A percentile compares a stretch with the other conserved stretches of the same genome.
Conservation (phyloP, 306 rosid species). For the Boehmeria nivea region DNA sequence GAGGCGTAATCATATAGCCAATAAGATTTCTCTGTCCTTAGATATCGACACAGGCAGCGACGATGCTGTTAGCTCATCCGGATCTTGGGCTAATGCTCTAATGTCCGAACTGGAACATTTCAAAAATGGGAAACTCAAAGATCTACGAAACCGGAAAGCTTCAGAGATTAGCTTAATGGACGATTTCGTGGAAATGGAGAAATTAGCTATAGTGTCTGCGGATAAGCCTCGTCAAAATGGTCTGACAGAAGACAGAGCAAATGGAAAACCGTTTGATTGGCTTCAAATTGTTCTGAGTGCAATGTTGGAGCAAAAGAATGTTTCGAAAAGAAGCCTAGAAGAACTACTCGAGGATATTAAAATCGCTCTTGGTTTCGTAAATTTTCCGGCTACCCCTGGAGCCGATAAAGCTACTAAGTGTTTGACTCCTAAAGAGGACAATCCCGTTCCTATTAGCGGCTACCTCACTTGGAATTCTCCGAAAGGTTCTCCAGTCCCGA, state of each 20-base stretch:
- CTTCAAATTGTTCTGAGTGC: conserved; percentile 69
- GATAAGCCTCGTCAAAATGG: conserved; percentile 26
- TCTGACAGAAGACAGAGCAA: conserved; percentile 24
- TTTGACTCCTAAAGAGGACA: conserved; percentile 19
- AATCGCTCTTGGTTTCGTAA: conserved; percentile 54
- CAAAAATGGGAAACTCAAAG: conserved; percentile 39
- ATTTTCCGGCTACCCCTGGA: conserved; percentile 25
- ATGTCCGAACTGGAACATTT: conserved; percentile 47
- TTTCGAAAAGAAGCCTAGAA: conserved; percentile 52
- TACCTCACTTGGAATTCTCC: conserved; percentile 13
- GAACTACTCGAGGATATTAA: conserved; percentile 68
- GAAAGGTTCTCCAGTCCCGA: conserved; percentile 1
- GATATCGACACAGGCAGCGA: conserved; percentile 44
- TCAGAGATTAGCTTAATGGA: conserved; percentile 48
- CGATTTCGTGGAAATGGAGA: conserved; percentile 76
- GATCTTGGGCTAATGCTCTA: conserved; percentile 58
- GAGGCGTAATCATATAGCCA: conserved; percentile 28
- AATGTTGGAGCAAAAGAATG: conserved; percentile 43
- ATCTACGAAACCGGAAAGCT: conserved; percentile 24
- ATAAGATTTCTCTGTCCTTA: conserved; percentile 35
- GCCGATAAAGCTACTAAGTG: conserved; percentile 23
- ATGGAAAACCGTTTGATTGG: conserved; percentile 60
- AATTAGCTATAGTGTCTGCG: conserved; percentile 58
- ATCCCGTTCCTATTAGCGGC: conserved; percentile 18
- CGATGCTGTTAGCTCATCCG: conserved; percentile 53